Percentiles rank a stretch among this genome's conserved stretches.
Evolutionary conservation across 306 rosid genomes (phyloP).

Genomic region (Canavalia gladiata): DNA sequence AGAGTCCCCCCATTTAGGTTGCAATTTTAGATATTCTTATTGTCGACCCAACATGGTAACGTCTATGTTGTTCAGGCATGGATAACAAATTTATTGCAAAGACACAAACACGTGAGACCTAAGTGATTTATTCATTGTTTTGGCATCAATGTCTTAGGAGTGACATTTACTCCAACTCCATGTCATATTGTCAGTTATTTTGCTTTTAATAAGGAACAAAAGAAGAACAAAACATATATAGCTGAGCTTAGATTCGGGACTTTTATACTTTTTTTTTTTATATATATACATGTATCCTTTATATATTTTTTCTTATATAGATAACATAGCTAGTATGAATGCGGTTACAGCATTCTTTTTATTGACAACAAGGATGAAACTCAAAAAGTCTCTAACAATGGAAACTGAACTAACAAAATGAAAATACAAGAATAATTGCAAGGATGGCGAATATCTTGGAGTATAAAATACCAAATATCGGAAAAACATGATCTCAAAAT

Average conservation of each 20-base stretch:
- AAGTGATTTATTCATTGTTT: slow-evolving; percentile 39
- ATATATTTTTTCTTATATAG: not conserved
- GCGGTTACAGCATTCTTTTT: not conserved
- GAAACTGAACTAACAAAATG: too few species aligned
- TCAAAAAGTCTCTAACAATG: too few species aligned
- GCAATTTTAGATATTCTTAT: slow-evolving; percentile 48
- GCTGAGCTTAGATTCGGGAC: not conserved
- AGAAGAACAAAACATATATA: not conserved
- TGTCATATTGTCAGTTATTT: slow-evolving; percentile 15
- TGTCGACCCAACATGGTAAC: slow-evolving; percentile 49
- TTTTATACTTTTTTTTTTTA: slow-evolving; percentile 19
- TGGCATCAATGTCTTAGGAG: slow-evolving; percentile 53
- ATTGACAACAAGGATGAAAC: too few species aligned
- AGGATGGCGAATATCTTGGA: too few species aligned
- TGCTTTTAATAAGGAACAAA: not conserved
- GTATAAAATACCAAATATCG: too few species aligned
- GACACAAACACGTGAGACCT: slow-evolving; percentile 63
- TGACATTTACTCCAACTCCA: slow-evolving; percentile 50
- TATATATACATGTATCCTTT: not conserved
- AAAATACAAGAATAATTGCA: too few species aligned
- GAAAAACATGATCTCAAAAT: too few species aligned
- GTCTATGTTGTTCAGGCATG: slow-evolving; percentile 44
- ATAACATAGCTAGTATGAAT: not conserved
- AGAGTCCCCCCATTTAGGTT: slow-evolving; percentile 52
- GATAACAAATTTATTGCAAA: slow-evolving; percentile 43